These are phyloP conservation scores for Pythium folliculosum DNA, from an alignment of 352 stramenopile species.

Conservation along the genomic window DNA sequence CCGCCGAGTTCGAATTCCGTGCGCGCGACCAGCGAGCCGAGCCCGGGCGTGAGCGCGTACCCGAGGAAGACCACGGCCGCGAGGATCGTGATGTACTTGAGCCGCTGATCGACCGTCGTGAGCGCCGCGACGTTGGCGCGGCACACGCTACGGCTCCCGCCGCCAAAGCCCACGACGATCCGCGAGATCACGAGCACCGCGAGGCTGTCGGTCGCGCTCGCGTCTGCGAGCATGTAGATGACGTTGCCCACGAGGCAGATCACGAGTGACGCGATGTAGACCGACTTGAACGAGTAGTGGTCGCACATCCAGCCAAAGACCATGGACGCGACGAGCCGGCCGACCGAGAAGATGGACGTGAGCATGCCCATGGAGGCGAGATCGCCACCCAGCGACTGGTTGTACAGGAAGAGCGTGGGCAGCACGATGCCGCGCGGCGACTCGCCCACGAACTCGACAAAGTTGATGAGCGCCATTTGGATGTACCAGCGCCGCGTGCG, in stretches of 20 bases:
- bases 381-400: conserved; percentile 70
- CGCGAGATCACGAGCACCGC: conserved; percentile 49
- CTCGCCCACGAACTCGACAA: conserved; percentile 79
- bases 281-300: conserved; percentile 67
- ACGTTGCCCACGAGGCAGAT: conserved; percentile 74
- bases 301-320: conserved; percentile 83
- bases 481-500: conserved; percentile 48
- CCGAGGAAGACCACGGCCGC: conserved; percentile 46
- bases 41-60: conserved; percentile 39
- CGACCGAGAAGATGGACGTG: conserved; percentile 76
- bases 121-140: conserved; percentile 63
- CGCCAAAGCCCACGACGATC: conserved; percentile 72
- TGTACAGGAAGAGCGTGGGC: conserved; percentile 81
- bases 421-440: conserved; percentile 72
- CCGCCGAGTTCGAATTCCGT: conserved; percentile 46
- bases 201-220: conserved; percentile 53
- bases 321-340: conserved; percentile 72
- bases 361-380: conserved; percentile 76
- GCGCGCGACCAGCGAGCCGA: conserved; percentile 57
- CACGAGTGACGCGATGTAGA: conserved; percentile 67
- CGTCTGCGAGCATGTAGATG: conserved; percentile 66
- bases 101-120: conserved; percentile 57
- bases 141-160: conserved; percentile 34
- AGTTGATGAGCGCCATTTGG: conserved; percentile 80
- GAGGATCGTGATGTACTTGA: conserved; percentile 67